Conservation (phyloP, 768 basidiomycete genomes). For the Suillus subaureus region DNA sequence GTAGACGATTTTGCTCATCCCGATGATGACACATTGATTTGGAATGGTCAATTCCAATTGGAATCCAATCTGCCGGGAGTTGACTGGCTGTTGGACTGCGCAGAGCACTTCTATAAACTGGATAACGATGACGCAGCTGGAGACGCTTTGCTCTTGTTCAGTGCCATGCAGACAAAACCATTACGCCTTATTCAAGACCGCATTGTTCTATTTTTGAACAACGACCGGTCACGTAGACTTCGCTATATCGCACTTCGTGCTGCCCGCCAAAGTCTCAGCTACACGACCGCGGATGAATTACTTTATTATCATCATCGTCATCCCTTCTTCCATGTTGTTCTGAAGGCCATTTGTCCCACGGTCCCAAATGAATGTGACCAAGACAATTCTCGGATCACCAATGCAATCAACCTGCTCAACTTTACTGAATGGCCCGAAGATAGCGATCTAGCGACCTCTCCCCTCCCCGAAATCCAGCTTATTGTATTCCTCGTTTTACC, state of each 20-base stretch:
- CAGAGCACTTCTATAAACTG: not conserved
- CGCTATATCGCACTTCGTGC: not conserved
- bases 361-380: not conserved
- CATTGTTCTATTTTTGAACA: not conserved
- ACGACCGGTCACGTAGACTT: not conserved
- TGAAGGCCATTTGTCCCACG: not conserved
- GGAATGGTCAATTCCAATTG: not conserved
- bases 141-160: not conserved
- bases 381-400: not conserved
- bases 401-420: not conserved
- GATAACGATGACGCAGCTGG: not conserved
- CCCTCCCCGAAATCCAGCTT: not conserved
- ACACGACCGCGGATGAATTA: no score
- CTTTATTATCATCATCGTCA: not conserved
- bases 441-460: not conserved
- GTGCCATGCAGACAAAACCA: not conserved
- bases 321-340: not conserved
- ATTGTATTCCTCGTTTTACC: not conserved
- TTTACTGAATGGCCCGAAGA: not conserved
- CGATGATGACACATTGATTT: not conserved
- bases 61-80: fast-evolving
- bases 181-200: not conserved
- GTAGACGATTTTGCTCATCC: not conserved
- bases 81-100: not conserved
- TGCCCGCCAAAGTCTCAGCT: not conserved